Base-by-base conservation (phyloP, 2,329 filamentous ascomycete genomes). In the Hawksworthiomyces lignivorus region DNA sequence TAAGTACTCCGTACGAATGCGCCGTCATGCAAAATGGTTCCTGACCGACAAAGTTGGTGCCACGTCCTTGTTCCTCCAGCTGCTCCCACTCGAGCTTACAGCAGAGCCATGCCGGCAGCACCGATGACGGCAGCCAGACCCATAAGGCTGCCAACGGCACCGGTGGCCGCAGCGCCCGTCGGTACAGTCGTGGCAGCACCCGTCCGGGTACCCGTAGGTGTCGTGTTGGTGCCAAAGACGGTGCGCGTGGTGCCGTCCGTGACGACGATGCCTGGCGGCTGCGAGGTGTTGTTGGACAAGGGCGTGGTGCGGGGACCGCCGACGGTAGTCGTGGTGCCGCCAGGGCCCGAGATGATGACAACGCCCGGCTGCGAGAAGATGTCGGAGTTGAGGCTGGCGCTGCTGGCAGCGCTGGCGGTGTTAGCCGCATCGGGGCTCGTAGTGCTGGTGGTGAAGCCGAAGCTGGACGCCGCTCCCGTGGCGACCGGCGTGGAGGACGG, bases 191-290 rank as follows among this genome's bases (percentile, higher is more conserved):
- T 26, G 17, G 32, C n/a, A n/a, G n/a, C n/a, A n/a, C n/a, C n/a
- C n/a, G n/a, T n/a, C n/a, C n/a, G n/a, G n/a, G n/a, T n/a, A n/a
- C n/a, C n/a, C n/a, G n/a, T 36, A 7, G 42, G 42, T 14, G 32
- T 24, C 34, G 35, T 27, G 43, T 41, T 45, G n/a, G 43, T 45
- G 33, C 43, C 43, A 24, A 18, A 45, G 33, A 45, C 43, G 5
- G 43, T 45, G 33, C 33, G 29, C n/a, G 43, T 45, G n/a, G 30
- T 41, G 33, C 43, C 37, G 29, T 36, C 32, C 4, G 33, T 38
- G 15, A 45, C 19, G 20, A 45, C 26, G 24, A 45, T 32, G n/a
- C 38, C 37, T 3, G 43, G 37, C 22, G 43, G 33, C 27, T 33
- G 6, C 14, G 33, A 36, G 4, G 41, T 20, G 36, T 12, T 28